Evolutionary conservation across 2,329 filamentous ascomycete species (phyloP), one percentile per base, ranked within the genome.

Genomic region (Torrubiella hemipterigena): DNA sequence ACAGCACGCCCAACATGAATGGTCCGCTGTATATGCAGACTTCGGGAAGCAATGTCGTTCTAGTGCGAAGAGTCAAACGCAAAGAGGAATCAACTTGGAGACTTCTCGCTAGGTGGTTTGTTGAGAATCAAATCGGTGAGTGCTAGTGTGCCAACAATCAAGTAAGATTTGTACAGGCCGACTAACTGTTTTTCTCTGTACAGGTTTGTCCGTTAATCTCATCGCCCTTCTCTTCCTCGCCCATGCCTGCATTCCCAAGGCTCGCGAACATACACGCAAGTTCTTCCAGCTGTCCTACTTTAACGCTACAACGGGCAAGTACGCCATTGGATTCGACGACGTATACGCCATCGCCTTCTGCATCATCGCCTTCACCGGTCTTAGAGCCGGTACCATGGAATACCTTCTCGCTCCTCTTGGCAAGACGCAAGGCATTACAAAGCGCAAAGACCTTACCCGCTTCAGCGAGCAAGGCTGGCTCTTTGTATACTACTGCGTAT

Each of bases 391-490:
- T 31, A 65, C 73, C 34, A 93, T 96, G 74, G 87, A 95, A 52
- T 91, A 93, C 59, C 47, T 93, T 10, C 67, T 96, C 31, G 74
- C 75, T 14, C 91, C 89, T 6, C 58, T 93, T 34, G 87, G 81
- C 26, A 76, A 73, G 40, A 60, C 65, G 29, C 68, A 71, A 40
- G 89, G 89, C 21, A 72, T 95, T 45, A 68, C 69, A 44, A 82
- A 79, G 49, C 67, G 65, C 50, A 95, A 94, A 61, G 74, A 76
- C 28, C 63, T 80, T 37, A 73, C 83, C 29, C 73, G 91, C 36
- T 93, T 96, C 58, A 85, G 85, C 39, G 91, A 98, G 61, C 91
- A 98, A 60, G 84, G 79, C 28, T 96, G 89, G 84, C 66, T 94
- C 50, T 61, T 93, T 34, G 56, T 91, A 27, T 96, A 95, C 60